Conservation (phyloP, 139 green algal species). For the Volvox africanus region DNA sequence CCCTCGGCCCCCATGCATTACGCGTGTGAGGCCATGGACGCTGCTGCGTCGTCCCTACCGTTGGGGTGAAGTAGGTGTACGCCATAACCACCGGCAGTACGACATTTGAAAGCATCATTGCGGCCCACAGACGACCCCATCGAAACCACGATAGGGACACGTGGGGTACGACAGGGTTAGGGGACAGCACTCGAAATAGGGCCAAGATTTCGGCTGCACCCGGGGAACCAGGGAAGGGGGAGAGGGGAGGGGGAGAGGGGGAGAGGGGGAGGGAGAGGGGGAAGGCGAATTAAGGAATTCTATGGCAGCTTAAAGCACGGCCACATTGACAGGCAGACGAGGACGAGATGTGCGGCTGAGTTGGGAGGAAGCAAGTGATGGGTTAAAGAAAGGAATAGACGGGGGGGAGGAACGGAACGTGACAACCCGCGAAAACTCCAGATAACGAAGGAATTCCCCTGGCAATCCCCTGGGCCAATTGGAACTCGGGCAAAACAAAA, state of each 20-base stretch:
- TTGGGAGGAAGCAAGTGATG: no score
- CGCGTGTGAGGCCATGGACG: no score
- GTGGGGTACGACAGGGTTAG: background rate
- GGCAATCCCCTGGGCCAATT: no score
- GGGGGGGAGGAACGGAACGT: no score
- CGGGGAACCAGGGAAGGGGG: background rate
- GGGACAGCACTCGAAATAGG: background rate
- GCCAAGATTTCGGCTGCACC: conserved; percentile 33
- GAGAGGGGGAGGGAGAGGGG: background rate
- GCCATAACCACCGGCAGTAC: conserved; percentile 25
- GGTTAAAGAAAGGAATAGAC: no score
- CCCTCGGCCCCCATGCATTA: no score
- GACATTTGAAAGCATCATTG: background rate
- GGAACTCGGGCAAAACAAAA: no score
- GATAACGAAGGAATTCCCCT: no score
- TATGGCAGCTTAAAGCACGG: no score
- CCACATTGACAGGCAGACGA: no score
- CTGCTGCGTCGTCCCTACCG: background rate
- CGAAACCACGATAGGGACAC: background rate
- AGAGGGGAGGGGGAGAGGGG: background rate
- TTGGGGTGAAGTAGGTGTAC: conserved; percentile 1
- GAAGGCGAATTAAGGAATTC: background rate
- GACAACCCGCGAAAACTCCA: no score
- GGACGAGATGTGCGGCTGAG: no score
- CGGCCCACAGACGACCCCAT: conserved; percentile 14